Percentiles rank a stretch among this genome's conserved stretches.
Evolutionary conservation across 1,284 basidiomycete genomes (phyloP).

Genomic region (Neolentinus lepideus): DNA sequence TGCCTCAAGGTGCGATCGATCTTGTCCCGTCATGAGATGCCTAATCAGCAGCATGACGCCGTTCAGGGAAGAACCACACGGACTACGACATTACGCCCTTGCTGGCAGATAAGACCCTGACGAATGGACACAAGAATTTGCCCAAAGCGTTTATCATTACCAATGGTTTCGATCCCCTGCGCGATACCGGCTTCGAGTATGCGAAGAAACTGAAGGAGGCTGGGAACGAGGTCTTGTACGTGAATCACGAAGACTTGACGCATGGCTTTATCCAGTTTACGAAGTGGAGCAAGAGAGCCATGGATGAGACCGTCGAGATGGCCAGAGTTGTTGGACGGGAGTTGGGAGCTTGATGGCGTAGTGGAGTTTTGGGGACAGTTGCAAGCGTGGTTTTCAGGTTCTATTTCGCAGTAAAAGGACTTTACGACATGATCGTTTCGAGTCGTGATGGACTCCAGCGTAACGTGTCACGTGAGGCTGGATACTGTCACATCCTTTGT

Average conservation of each 20-base stretch:
- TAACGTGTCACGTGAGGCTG: no score
- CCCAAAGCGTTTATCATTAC: conserved; percentile 7
- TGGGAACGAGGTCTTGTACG: background rate
- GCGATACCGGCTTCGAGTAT: conserved; percentile 22
- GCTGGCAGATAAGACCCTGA: conserved; percentile 5
- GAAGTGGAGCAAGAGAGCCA: background rate
- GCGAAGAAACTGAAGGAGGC: conserved; percentile 16
- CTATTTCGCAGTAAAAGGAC: no score
- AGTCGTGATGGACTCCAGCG: no score
- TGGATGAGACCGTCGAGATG: background rate
- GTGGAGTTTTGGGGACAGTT: no score
- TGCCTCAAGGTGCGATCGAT: conserved; percentile 6
- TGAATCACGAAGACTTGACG: background rate
- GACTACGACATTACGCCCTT: conserved; percentile 15
- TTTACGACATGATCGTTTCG: no score
- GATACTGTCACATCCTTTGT: no score
- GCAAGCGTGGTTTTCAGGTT: no score
- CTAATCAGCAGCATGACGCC: no score
- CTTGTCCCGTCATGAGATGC: background rate
- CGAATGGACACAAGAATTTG: background rate
- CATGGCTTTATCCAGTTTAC: background rate
- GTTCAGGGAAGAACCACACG: conserved; percentile 20
- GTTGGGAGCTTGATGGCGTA: background rate
- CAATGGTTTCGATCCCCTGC: conserved; percentile 22
- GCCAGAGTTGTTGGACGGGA: background rate